Evolutionary conservation across 2,329 filamentous ascomycete genomes (phyloP), one percentile per base, ranked within the genome.

Genomic region (Myriosclerotinia duriaeana): DNA sequence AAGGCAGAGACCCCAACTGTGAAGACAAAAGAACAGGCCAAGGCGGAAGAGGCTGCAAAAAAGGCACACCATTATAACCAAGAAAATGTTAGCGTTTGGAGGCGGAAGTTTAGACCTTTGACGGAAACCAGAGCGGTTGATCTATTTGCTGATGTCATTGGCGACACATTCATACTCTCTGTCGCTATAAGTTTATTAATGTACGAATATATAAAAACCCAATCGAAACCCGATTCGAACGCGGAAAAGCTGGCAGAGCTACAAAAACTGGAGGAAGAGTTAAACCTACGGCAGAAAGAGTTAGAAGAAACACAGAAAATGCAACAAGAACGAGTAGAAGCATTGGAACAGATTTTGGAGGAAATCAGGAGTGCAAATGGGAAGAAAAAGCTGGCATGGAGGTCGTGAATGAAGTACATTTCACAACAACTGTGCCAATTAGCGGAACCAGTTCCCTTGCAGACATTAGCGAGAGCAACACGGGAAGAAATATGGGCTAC

Each of bases 41-140:
- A 81, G 64, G 83, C 82, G 50, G 86, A 89, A 52, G 83, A 85
- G 48, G 80, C 79, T 14, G 75, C 77, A 20, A 79, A 78, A 62
- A 76, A 78, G 65, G 73, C 72, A 66, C 67, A 68, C 22, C 67
- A 71, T 17, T 72, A 61, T 58, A 76, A 72, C 34, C 75, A 74
- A 38, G 69, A 66, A 72, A 76, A 71, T 71, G 80, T 80, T 54
- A 88, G 82, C 71, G 78, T 89, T 14, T 89, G 87, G 87, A 82
- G 74, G 68, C 83, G 87, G 67, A 86, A 84, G 73, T 89, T 89
- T 73, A 79, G 87, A 62, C 77, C 86, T 8, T 78, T 89, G n/a
- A 85, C 87, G 12, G 87, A 89, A 73, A 80, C 77, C 20, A 89
- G 89, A 76, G 87, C 87, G 11, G 87, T 89, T 14, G 86, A 89